Base-by-base conservation (phyloP, 179 eudicot species). In the Gypsophila paniculata region DNA sequence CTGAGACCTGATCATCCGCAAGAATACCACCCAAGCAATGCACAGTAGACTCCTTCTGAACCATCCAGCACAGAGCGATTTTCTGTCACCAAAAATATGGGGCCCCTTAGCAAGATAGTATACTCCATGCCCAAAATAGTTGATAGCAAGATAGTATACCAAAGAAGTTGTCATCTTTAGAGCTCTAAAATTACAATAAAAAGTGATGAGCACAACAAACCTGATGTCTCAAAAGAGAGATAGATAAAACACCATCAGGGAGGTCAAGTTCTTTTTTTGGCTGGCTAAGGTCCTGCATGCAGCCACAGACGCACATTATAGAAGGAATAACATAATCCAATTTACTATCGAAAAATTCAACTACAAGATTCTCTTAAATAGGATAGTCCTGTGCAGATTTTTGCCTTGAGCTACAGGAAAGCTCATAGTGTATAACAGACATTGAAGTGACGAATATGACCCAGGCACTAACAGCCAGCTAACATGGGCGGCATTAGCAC, bases 61-160 rank as follows among this genome's bases (percentile, higher is more conserved):
- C 86, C 99, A 95, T 95, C 99, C 99, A 95, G 49, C 89, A 86
- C 83, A 95, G 82, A 14, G 98, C 99, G 72, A 95, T 92, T 90
- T 87, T 92, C 99, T 95, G 78, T 51, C 25, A 25, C 36, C 13
- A 62, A 71, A 71, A 60, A 48, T 18, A 65, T 54, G 38, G 63
- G 58, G 53, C 25, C 10, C 48, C 51, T 78, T 46, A 69, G 74
- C 68, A 73, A 63, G 34, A 55, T 19, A 73, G 53, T 55, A 52
- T 12, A 51, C 32, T 53, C 59, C 63, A 62, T 15, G 23, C 51
- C 46, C 65, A 75, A 10, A 10, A 21, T 21, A 21, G 2, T 4
- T 6, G 32, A 44, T 32, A 15, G 36, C 15, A 49, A 19, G 34
- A 0, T 53, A 48, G 13, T n/a, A 39, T 11, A 70, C 63, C 46